These are phyloP conservation scores for Tolypocladium pustulatum DNA, from an alignment of 2,329 filamentous ascomycete genomes.

Conservation along the genomic window DNA sequence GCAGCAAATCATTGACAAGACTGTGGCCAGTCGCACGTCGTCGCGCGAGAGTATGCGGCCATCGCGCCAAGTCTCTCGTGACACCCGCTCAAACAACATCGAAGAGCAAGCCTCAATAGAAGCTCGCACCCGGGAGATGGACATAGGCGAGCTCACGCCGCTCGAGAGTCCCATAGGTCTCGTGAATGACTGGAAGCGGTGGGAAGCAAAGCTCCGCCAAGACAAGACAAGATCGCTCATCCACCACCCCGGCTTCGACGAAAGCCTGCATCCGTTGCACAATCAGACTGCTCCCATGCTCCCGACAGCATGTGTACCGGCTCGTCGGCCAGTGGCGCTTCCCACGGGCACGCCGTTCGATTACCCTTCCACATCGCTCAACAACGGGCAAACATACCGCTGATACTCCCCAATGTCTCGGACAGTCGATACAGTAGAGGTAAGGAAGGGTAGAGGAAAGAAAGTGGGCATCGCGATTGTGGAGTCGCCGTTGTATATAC, in stretches of 20 bases:
- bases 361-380: not conserved
- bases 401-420: no score
- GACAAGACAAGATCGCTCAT: slow-evolving; percentile 16
- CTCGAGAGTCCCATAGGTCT: slow-evolving; percentile 7
- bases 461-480: not conserved
- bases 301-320: not conserved
- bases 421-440: not conserved
- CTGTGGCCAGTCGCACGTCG: slow-evolving; percentile 22
- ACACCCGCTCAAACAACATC: not conserved
- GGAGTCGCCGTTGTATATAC: not conserved
- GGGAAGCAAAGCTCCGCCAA: slow-evolving; percentile 23
- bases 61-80: not conserved
- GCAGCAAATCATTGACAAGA: slow-evolving; percentile 32
- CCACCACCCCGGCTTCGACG: slow-evolving; percentile 16
- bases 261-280: not conserved
- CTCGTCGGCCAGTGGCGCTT: not conserved
- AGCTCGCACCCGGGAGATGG: not conserved
- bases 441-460: not conserved
- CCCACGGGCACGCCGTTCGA: not conserved
- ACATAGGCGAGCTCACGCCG: not conserved
- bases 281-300: not conserved
- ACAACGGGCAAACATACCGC: not conserved
- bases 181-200: slow-evolving; percentile 26
- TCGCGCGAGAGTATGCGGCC: slow-evolving; percentile 2
- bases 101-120: not conserved